Percentiles rank a stretch among this genome's conserved stretches.
Conservation (phyloP, 257 asterid genomes). For the Capsicum pubescens region DNA sequence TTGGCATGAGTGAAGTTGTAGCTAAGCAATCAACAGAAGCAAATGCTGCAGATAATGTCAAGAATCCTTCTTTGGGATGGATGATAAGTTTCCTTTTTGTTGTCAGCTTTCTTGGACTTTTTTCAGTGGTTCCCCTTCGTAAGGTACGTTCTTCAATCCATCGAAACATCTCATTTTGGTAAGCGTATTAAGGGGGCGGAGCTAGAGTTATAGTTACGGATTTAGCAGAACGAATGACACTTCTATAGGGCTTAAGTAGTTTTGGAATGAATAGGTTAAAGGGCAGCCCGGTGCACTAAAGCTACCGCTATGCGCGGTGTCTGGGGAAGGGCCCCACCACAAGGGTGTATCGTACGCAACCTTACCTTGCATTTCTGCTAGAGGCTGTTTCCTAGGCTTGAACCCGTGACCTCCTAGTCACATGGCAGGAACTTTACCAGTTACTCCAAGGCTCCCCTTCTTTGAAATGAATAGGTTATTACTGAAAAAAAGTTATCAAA, state of each 20-base stretch:
- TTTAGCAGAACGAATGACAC: not conserved
- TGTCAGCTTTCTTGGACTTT: constrained; percentile 69
- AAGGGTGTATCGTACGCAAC: too few relatives aligned
- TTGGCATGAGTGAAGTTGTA: constrained; percentile 61
- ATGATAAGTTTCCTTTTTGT: constrained; percentile 67
- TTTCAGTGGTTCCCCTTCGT: constrained; percentile 68
- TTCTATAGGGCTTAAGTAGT: not conserved
- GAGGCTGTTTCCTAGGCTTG: too few relatives aligned
- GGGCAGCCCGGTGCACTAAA: too few relatives aligned
- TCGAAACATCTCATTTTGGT: too few relatives aligned
- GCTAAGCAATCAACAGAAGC: constrained; percentile 51
- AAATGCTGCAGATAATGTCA: constrained; percentile 38
- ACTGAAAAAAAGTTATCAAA: too few relatives aligned
- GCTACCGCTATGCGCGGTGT: too few relatives aligned
- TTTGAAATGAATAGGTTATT: not conserved
- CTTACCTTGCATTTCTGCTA: too few relatives aligned
- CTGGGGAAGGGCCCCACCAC: too few relatives aligned
- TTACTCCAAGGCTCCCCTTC: too few relatives aligned
- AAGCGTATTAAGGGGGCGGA: not conserved
- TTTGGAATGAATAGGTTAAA: not conserved
- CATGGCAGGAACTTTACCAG: too few relatives aligned
- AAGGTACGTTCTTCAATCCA: constrained; percentile 42
- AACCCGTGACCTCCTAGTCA: too few relatives aligned
- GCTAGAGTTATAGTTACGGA: not conserved
- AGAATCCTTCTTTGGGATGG: constrained; percentile 61